These are phyloP conservation scores for Cynanchum wilfordii DNA, from an alignment of 257 asterid genomes.

Conservation along the genomic window DNA sequence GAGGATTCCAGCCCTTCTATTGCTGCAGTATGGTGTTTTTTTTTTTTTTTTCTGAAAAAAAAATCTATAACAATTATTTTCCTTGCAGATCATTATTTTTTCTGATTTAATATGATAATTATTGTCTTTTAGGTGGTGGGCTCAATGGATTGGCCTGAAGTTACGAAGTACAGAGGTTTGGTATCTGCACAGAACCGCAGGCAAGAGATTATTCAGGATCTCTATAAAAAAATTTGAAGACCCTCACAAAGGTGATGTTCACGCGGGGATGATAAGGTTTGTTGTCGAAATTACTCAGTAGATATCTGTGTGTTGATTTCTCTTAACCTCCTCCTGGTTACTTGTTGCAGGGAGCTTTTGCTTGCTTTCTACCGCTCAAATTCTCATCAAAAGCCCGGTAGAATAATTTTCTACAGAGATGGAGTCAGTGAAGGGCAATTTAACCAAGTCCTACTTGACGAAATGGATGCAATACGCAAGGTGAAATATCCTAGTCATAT, in stretches of 20 bases:
- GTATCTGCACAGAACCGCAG: constrained; percentile 77
- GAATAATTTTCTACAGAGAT: constrained; percentile 83
- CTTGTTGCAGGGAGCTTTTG: constrained; percentile 50
- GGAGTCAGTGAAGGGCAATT: constrained; percentile 93
- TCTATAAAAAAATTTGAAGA: constrained; percentile 26
- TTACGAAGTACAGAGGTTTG: constrained; percentile 58
- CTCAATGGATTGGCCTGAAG: constrained; percentile 91
- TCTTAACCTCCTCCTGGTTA: background rate
- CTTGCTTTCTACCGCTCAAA: constrained; percentile 40
- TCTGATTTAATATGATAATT: background rate
- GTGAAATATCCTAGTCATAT: constrained; percentile 23
- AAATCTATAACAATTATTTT: background rate
- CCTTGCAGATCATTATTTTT: background rate
- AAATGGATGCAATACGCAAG: constrained; percentile 64
- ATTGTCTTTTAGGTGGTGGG: constrained; percentile 69
- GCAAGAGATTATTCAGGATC: constrained; percentile 65
- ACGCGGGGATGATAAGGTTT: constrained; percentile 72
- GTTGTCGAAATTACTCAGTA: background rate
- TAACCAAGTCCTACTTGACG: constrained; percentile 58
- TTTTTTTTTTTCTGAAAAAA: too few relatives aligned
- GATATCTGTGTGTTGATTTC: background rate
- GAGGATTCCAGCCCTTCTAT: constrained; percentile 84
- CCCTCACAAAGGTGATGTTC: constrained; percentile 33
- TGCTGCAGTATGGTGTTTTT: constrained; percentile 53
- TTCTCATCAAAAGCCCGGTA: constrained; percentile 28